Conservation (phyloP, 2,329 filamentous ascomycete species). For the Ascochyta pisi region DNA sequence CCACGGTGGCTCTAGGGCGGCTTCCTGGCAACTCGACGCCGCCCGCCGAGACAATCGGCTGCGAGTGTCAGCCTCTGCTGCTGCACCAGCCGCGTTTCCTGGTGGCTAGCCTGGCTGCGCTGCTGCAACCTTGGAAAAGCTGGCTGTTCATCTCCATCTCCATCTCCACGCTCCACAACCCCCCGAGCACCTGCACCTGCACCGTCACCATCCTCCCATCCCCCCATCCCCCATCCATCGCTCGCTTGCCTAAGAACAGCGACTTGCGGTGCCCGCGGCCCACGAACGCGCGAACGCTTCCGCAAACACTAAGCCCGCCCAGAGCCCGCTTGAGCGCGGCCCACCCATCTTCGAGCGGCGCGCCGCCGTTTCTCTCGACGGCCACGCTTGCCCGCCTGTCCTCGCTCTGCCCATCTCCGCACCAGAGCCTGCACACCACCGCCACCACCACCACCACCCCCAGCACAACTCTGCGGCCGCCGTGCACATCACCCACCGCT, state of each 20-base stretch:
- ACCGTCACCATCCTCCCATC: neutral
- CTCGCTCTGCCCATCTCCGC: neutral
- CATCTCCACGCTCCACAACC: neutral
- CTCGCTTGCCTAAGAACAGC: no score
- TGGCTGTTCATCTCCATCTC: conserved; percentile 6
- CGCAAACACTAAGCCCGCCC: conserved; percentile 5
- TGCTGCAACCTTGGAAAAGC: conserved; percentile 16
- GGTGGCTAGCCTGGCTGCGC: neutral
- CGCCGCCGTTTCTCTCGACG: conserved; percentile 8
- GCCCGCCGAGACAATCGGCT: conserved; percentile 6
- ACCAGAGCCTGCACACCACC: neutral
- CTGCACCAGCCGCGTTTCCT: conserved; percentile 9
- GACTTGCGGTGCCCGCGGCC: neutral
- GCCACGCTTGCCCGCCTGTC: neutral
- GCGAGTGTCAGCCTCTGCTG: conserved; percentile 10
- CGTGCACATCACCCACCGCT: neutral
- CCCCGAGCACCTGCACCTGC: neutral
- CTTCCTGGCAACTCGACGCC: neutral
- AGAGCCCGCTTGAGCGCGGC: conserved; percentile 1
- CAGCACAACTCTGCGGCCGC: neutral
- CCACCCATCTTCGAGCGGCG: conserved; percentile 13
- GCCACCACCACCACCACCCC: neutral
- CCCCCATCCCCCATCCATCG: neutral
- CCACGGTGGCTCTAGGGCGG: neutral
- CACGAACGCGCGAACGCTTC: conserved; percentile 1